These are phyloP conservation scores for Lodderomyces parapsilosis DNA, from an alignment of 1,139 yeast genomes.

Conservation along the genomic window DNA sequence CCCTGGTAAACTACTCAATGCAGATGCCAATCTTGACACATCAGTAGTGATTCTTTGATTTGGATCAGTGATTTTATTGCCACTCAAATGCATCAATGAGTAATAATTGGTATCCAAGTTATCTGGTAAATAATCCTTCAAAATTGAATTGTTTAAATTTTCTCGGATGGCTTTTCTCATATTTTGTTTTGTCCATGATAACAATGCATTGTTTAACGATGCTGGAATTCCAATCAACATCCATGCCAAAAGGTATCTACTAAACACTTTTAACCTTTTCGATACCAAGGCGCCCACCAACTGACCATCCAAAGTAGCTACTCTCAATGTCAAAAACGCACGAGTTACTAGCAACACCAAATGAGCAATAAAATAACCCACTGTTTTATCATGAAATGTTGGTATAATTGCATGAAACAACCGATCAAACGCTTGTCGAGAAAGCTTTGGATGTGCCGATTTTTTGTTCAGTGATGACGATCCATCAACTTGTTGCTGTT, in stretches of 20 bases:
- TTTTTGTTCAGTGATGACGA: not conserved
- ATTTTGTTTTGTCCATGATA: conserved; percentile 68
- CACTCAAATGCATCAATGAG: conserved; percentile 53
- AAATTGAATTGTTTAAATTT: conserved; percentile 61
- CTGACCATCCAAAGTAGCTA: conserved; percentile 84
- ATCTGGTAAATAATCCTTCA: conserved; percentile 69
- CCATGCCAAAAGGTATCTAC: conserved; percentile 71
- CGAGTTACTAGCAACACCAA: conserved; percentile 61
- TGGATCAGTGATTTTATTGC: conserved; percentile 63
- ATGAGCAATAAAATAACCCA: conserved; percentile 53
- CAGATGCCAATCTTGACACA: conserved; percentile 68
- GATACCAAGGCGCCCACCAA: conserved; percentile 81
- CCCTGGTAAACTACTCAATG: conserved; percentile 78
- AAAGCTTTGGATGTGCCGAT: conserved; percentile 27
- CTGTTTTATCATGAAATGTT: conserved; percentile 27
- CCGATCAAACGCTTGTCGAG: conserved; percentile 32
- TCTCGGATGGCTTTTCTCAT: conserved; percentile 66
- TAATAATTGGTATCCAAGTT: conserved; percentile 49
- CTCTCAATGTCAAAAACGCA: conserved; percentile 75
- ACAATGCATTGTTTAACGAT: conserved; percentile 70
- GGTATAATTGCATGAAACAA: conserved; percentile 44
- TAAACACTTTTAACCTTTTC: conserved; percentile 63
- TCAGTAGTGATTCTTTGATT: conserved; percentile 84
- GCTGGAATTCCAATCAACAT: conserved; percentile 87
- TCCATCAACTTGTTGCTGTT: not conserved